Evolutionary conservation across 2,329 filamentous ascomycete species (phyloP), one percentile per base, ranked within the genome.

Genomic region (Pseudogymnoascus sp.): DNA sequence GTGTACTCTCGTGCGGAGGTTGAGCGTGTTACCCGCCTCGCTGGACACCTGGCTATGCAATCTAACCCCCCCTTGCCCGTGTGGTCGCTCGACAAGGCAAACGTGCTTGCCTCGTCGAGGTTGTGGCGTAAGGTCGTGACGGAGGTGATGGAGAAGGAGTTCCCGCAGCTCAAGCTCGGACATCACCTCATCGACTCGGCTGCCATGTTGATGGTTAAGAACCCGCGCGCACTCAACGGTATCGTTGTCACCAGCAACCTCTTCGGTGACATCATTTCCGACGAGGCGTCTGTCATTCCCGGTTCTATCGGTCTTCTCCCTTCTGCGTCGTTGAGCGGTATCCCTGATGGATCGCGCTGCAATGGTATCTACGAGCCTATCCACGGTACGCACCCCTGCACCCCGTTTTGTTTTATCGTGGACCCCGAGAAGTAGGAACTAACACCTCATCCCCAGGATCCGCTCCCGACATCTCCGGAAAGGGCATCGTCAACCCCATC

Each of bases 351-450:
- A 63, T 84, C 81, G 71, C 87, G 84, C 75, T 91, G 93, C 73
- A 96, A 96, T 75, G 93, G 92, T 70, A 96, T 97, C 72, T 99
- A 96, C 75, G 93, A 97, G 82, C 93, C 93, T 26, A 97, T 99
- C 71, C 93, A 99, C 76, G 93, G 91, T 91, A 80, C 66, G 78
- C 72, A 34, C 34, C 42, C 26, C 61, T 62, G 21, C 10, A 34
- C 11, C 31, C 31, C 31, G 0, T 61, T 11, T 62, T 42, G 14
- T 51, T 14, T 7, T 7, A 4, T 6, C 10, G 3, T 34, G 42
- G 6, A 18, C 57, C 7, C 57, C 60, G 5, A 54, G 12, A 36
- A 45, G 37, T 66, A 39, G 42, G 42, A 37, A 45, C 12, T 65
- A 62, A 45, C 36, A 64, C 18, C 7, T 31, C 47, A 64, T 18